A percentile compares a stretch with the other conserved stretches of the same genome.
phyloP scores from a whole-genome alignment of 805 yeast species.

The Saccharomycopsis malanga region DNA sequence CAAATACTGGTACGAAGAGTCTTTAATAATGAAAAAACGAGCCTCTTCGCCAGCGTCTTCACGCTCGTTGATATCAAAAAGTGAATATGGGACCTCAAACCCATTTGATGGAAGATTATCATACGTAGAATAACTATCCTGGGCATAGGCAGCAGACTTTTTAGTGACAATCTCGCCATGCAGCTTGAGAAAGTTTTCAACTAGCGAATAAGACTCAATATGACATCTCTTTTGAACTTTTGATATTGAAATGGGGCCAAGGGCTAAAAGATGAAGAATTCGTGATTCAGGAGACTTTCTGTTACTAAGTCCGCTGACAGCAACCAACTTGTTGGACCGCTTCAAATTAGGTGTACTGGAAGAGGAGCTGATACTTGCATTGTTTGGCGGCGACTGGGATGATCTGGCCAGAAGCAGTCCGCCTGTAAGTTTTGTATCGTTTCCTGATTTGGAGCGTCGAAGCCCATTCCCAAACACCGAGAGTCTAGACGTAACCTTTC shows the following conservation, averaged over 20 bases:
- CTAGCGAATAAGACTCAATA: conserved; percentile 1
- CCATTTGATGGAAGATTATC: not conserved
- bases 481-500: conserved; percentile 10
- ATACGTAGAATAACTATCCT: conserved; percentile 2
- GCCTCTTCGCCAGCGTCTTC: conserved; percentile 2
- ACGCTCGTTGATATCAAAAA: not conserved
- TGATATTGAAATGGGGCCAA: conserved; percentile 18
- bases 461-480: conserved; percentile 14
- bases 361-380: not conserved
- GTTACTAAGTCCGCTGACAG: conserved; percentile 7
- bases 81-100: not conserved
- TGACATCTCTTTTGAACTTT: conserved; percentile 13
- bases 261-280: conserved; percentile 20
- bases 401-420: not conserved
- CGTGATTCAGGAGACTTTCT: conserved; percentile 15
- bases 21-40: conserved; percentile 17
- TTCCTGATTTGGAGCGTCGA: conserved; percentile 14
- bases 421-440: conserved; percentile 8
- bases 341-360: conserved; percentile 7
- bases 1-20: conserved; percentile 15
- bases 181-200: conserved; percentile 7
- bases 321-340: conserved; percentile 10
- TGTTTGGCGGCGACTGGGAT: not conserved
- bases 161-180: conserved; percentile 4
- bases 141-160: not conserved